Evolutionary conservation across 108 stramenopile species (phyloP), one percentile per base, ranked within the genome.

Genomic region (Cyclotella distinguenda): DNA sequence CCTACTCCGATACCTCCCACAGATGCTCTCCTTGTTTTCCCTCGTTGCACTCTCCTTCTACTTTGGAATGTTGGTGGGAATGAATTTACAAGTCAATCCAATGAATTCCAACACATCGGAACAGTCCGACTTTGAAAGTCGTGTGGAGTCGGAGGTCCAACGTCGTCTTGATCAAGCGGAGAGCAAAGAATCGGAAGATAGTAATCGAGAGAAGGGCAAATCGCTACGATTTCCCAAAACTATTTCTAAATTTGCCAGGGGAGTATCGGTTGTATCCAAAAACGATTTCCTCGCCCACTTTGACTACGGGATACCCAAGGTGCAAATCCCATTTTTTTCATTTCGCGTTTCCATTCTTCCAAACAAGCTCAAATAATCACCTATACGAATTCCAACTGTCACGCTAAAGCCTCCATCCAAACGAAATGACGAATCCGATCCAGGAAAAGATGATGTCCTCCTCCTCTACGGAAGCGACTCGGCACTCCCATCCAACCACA

Each of bases 381-480:
- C 19, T 46, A 19, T 46, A n/a, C n/a, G n/a, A n/a, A n/a, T n/a
- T n/a, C n/a, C n/a, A n/a, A n/a, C n/a, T n/a, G n/a, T n/a, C n/a
- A n/a, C n/a, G 45, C 11, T 12, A 5, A 53, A 79, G 28, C 74
- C 74, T 25, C 71, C 77, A 28, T 72, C 70, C 6, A 72, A 78
- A 40, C 63, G 71, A 27, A 35, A 47, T 11, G 66, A 85, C 45
- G 56, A 77, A 40, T 53, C 62, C 13, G 60, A 64, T 36, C 67
- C 49, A 8, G 81, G 78, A 9, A 82, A 83, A 60, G 70, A 74
- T 21, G 85, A 92, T 25, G 87, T 88, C 11, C 40, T 92, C 26
- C 25, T 92, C 4, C 60, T 92, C 15, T 87, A 92, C 64, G 79
- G 72, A 12, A 42, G 60, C 9, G 12, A 61, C 18, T 40, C 46